A percentile compares a stretch with the other conserved stretches of the same genome.
Conservation (phyloP, 306 rosid genomes). For the Acacia crassicarpa region DNA sequence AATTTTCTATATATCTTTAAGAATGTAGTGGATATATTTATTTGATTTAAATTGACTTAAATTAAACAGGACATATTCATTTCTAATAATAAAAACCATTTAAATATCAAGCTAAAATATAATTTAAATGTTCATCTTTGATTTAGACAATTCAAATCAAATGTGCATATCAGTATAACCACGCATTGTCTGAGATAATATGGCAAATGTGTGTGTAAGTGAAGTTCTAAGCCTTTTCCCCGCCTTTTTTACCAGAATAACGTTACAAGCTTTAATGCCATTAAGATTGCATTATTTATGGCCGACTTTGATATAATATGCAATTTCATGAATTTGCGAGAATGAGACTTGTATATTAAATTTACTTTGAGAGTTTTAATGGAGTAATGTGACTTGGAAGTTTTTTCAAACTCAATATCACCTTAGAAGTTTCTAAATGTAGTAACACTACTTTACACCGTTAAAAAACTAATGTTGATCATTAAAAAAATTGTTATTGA, state of each 20-base stretch:
- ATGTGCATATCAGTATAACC: not conserved
- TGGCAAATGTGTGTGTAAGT: not conserved
- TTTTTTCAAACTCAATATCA: too few species aligned
- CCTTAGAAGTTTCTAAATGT: too few species aligned
- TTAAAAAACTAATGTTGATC: too few species aligned
- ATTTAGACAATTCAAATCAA: not conserved
- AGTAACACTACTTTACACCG: too few species aligned
- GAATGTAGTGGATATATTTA: not conserved
- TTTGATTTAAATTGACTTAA: too few species aligned
- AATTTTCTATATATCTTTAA: not conserved
- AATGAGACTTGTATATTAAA: not conserved
- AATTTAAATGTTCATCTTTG: not conserved
- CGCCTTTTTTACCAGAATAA: not conserved
- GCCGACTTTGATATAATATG: not conserved
- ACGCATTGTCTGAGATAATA: not conserved
- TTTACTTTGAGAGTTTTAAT: too few species aligned
- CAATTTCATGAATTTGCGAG: not conserved
- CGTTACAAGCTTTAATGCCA: not conserved
- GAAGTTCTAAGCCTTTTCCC: not conserved
- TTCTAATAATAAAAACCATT: not conserved
- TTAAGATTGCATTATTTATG: not conserved
- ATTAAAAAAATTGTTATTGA: too few species aligned
- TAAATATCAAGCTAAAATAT: not conserved
- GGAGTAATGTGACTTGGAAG: accelerated
- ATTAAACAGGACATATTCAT: too few species aligned